Conservation (phyloP, 129 eudicot species). For the Chrysanthemum lavandulifolium region DNA sequence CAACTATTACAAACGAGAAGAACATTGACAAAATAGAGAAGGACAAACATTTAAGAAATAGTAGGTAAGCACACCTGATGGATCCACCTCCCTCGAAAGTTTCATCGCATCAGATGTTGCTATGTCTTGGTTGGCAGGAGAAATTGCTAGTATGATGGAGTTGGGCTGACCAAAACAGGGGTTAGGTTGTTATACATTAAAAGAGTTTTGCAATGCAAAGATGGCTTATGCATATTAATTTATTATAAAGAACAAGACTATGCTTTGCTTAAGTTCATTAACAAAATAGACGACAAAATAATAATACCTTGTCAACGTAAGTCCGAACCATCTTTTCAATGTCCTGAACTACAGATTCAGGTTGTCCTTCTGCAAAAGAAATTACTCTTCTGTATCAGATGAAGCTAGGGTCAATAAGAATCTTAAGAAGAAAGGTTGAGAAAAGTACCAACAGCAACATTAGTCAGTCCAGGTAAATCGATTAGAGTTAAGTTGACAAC, state of each 20-base stretch:
- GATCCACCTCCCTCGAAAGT: constrained; percentile 67
- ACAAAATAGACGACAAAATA: not conserved
- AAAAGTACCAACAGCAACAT: constrained; percentile 61
- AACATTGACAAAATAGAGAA: not conserved
- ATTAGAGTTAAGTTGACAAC: constrained; percentile 69
- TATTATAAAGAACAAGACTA: not conserved
- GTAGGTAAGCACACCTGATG: constrained; percentile 39
- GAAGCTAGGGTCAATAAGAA: constrained; percentile 4
- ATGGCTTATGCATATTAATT: not conserved
- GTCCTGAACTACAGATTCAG: constrained; percentile 53
- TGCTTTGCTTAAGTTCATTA: not conserved
- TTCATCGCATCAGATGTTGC: constrained; percentile 73
- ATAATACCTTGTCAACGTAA: constrained; percentile 59
- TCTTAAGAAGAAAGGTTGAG: constrained; percentile 16
- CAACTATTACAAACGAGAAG: not conserved
- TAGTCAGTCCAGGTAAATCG: constrained; percentile 70
- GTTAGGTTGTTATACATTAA: not conserved
- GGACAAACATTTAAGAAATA: too few species aligned
- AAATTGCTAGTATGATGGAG: constrained; percentile 56
- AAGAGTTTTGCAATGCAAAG: too few species aligned
- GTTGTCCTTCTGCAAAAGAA: constrained; percentile 56
- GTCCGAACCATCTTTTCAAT: constrained; percentile 60
- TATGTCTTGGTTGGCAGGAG: constrained; percentile 68
- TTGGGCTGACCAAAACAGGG: constrained; percentile 42
- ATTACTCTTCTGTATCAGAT: constrained; percentile 7